Conservation (phyloP, 2,329 filamentous ascomycete species). For the Colletotrichum trifolii region DNA sequence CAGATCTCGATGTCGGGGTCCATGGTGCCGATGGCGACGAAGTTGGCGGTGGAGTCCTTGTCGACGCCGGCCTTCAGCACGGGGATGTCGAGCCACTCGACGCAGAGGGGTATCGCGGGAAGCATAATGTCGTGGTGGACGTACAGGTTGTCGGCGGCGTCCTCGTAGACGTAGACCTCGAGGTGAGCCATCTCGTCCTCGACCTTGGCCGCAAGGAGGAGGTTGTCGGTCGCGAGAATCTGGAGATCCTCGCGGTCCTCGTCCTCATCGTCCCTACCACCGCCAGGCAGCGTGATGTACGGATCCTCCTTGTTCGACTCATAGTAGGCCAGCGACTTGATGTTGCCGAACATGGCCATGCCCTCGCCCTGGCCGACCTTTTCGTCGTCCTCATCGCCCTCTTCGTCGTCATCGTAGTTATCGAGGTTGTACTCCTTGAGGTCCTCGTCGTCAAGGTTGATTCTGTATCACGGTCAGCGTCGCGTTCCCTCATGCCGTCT, state of each 20-base stretch:
- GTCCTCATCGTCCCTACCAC: constrained; percentile 78
- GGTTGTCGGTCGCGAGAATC: constrained; percentile 90
- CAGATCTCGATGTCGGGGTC: constrained; percentile 99
- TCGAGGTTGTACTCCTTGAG: constrained; percentile 97
- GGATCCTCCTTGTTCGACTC: constrained; percentile 94
- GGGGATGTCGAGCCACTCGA: constrained; percentile 96
- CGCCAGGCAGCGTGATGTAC: constrained; percentile 85
- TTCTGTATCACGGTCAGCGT: constrained; percentile 49
- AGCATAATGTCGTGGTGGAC: constrained; percentile 99
- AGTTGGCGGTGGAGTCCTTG: constrained; percentile 81
- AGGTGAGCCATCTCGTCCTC: constrained; percentile 97
- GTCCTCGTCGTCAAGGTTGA: constrained; percentile 81
- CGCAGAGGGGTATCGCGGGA: constrained; percentile 91
- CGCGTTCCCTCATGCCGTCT: background rate
- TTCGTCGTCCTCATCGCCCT: constrained; percentile 61
- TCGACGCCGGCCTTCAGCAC: constrained; percentile 76
- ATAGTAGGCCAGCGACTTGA: constrained; percentile 94
- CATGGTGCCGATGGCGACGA: constrained; percentile 95
- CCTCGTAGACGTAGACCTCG: constrained; percentile 98
- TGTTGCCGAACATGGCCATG: constrained; percentile 94
- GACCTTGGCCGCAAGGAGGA: constrained; percentile 90
- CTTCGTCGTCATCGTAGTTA: constrained; percentile 88
- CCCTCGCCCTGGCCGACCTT: constrained; percentile 67
- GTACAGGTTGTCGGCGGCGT: constrained; percentile 94
- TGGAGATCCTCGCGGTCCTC: constrained; percentile 95